Evolutionary conservation across 169 alveolate species (phyloP).

Genomic region (Blepharisma undulans): DNA sequence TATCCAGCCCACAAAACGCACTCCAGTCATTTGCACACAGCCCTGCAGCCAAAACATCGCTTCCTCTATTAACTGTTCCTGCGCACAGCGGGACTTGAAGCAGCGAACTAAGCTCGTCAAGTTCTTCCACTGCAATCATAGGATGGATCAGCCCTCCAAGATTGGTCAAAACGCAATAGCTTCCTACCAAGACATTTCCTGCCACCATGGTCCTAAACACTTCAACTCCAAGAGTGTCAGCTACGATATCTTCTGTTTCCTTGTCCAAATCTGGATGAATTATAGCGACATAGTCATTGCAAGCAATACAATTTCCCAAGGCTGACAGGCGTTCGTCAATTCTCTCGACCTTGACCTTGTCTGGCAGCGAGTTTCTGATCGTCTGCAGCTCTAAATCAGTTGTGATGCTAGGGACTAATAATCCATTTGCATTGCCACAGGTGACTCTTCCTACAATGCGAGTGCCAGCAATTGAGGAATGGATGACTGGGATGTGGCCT

Average conservation of each 20-base stretch:
- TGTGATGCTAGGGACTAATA: constrained; percentile 96
- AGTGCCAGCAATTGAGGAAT: constrained; percentile 96
- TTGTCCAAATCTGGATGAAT: constrained; percentile 98
- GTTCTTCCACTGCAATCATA: constrained; percentile 95
- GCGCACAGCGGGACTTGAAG: constrained; percentile 97
- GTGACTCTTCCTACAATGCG: constrained; percentile 96
- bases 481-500: constrained; percentile 95
- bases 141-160: constrained; percentile 98
- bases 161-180: constrained; percentile 95
- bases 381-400: constrained; percentile 97
- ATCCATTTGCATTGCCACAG: constrained; percentile 94
- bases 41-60: constrained; percentile 95
- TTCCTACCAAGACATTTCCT: constrained; percentile 98
- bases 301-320: constrained; percentile 97
- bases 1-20: constrained; percentile 98
- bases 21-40: constrained; percentile 98
- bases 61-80: constrained; percentile 99
- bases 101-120: constrained; percentile 95
- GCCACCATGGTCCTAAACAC: constrained; percentile 99
- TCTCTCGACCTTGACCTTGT: constrained; percentile 91
- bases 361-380: constrained; percentile 96
- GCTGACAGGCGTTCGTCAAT: constrained; percentile 98
- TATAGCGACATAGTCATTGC: constrained; percentile 98
- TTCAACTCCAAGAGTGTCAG: constrained; percentile 95
- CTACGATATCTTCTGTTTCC: constrained; percentile 98